A percentile compares a stretch with the other conserved stretches of the same genome.
phyloP scores from a whole-genome alignment of 148 eudicot species.

The Rhododendron ovatum region DNA sequence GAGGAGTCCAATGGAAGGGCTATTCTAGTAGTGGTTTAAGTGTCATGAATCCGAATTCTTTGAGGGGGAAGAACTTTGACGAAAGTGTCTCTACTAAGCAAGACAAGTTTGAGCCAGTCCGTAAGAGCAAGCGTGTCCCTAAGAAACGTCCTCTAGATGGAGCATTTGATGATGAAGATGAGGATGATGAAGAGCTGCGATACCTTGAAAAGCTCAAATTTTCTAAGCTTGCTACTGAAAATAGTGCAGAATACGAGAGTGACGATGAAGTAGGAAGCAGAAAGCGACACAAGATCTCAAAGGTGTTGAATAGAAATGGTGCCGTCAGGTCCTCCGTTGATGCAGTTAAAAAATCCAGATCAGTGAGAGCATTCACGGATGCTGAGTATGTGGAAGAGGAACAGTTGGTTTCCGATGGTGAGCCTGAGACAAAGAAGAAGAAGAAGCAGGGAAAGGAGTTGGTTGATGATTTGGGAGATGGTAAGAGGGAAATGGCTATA shows the following conservation, averaged over 20 bases:
- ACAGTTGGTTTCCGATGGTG: slow-evolving; percentile 30
- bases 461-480: slow-evolving; percentile 14
- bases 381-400: slow-evolving; percentile 32
- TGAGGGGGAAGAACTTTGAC: slow-evolving; percentile 8
- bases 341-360: slow-evolving; percentile 17
- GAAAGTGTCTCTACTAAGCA: slow-evolving; percentile 16
- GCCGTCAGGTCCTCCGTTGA: background rate
- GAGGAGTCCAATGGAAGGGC: slow-evolving; percentile 19
- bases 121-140: slow-evolving; percentile 38
- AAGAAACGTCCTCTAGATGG: slow-evolving; percentile 40
- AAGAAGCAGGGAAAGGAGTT: slow-evolving; percentile 15
- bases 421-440: slow-evolving; percentile 23
- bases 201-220: slow-evolving; percentile 63
- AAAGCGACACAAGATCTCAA: slow-evolving; percentile 22
- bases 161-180: slow-evolving; percentile 46
- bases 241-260: slow-evolving; percentile 16
- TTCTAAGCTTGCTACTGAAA: slow-evolving; percentile 28
- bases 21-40: slow-evolving; percentile 5
- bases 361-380: slow-evolving; percentile 18
- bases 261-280: slow-evolving; percentile 20
- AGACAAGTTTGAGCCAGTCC: slow-evolving; percentile 17
- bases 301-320: slow-evolving; percentile 7
- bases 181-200: slow-evolving; percentile 63
- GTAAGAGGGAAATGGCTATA: slow-evolving; percentile 39
- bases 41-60: slow-evolving; percentile 13